These are phyloP conservation scores for Allium cepa DNA, from an alignment of 106 monocot genomes.

Conservation along the genomic window DNA sequence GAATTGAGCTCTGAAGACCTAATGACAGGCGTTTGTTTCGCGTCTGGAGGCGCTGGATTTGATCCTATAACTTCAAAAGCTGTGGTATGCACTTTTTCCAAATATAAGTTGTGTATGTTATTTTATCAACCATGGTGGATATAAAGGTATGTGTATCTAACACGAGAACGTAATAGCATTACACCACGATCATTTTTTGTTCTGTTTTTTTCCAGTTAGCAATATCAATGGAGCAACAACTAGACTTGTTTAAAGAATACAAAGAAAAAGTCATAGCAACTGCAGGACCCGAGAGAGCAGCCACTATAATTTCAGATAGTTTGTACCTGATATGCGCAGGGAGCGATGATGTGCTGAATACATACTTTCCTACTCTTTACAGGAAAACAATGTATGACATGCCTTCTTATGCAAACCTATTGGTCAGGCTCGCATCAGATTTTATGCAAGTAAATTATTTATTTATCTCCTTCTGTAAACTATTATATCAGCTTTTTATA, in stretches of 20 bases:
- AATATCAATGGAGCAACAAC: conserved; percentile 27
- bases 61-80: conserved; percentile 50
- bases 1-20: conserved; percentile 36
- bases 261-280: conserved; percentile 29
- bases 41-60: conserved; percentile 55
- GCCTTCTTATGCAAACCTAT: conserved; percentile 38
- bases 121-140: background rate
- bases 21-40: conserved; percentile 70
- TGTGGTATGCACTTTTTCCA: conserved; percentile 12
- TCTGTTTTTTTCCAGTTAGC: conserved; percentile 16
- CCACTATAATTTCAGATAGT: conserved; percentile 24
- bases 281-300: conserved; percentile 28
- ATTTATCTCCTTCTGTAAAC: background rate
- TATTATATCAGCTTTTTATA: too few species aligned
- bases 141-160: background rate
- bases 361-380: conserved; percentile 27
- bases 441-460: conserved; percentile 38
- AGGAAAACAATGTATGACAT: conserved; percentile 32
- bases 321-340: conserved; percentile 44
- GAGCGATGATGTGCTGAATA: conserved; percentile 53
- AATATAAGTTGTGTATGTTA: too few species aligned
- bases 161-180: too few species aligned
- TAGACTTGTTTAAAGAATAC: conserved; percentile 40
- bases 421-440: conserved; percentile 16
- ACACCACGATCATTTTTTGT: too few species aligned